Percentiles rank a stretch among this genome's conserved stretches.
phyloP scores from a whole-genome alignment of 306 rosid genomes.

The Cercis canadensis region DNA sequence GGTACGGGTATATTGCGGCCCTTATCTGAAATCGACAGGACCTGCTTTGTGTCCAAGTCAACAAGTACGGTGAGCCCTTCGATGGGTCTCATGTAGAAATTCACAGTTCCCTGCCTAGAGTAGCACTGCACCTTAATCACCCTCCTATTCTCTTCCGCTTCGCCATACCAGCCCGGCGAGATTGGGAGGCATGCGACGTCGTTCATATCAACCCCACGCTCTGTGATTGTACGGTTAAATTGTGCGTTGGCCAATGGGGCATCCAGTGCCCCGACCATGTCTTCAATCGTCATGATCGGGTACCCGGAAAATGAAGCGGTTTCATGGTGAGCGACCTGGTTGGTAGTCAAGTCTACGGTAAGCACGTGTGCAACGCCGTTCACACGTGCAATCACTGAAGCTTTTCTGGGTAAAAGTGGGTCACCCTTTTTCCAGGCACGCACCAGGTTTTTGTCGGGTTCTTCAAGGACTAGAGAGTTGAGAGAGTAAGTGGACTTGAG shows the following conservation, averaged over 20 bases:
- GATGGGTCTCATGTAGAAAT: conserved; percentile 92
- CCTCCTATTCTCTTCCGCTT: conserved; percentile 60
- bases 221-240: conserved; percentile 66
- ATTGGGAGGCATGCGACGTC: conserved; percentile 74
- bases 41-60: conserved; percentile 62
- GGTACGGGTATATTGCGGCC: conserved; percentile 73
- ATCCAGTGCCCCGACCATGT: conserved; percentile 51
- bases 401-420: conserved; percentile 57
- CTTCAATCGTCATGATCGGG: conserved; percentile 70
- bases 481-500: conserved; percentile 47
- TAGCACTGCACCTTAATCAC: conserved; percentile 84
- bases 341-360: conserved; percentile 55
- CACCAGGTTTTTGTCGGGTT: conserved; percentile 68
- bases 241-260: conserved; percentile 51
- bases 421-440: conserved; percentile 61
- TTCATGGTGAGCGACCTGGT: conserved; percentile 34
- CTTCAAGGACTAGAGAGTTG: conserved; percentile 66
- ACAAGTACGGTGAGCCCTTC: conserved; percentile 81
- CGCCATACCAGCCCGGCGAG: conserved; percentile 83
- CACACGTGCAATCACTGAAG: conserved; percentile 57
- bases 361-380: conserved; percentile 47
- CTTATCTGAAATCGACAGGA: conserved; percentile 61
- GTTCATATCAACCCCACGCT: conserved; percentile 63
- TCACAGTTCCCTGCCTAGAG: conserved; percentile 69
- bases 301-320: conserved; percentile 52